Evolutionary conservation across 2,329 filamentous ascomycete species (phyloP).

Genomic region (Nothophoma quercina): DNA sequence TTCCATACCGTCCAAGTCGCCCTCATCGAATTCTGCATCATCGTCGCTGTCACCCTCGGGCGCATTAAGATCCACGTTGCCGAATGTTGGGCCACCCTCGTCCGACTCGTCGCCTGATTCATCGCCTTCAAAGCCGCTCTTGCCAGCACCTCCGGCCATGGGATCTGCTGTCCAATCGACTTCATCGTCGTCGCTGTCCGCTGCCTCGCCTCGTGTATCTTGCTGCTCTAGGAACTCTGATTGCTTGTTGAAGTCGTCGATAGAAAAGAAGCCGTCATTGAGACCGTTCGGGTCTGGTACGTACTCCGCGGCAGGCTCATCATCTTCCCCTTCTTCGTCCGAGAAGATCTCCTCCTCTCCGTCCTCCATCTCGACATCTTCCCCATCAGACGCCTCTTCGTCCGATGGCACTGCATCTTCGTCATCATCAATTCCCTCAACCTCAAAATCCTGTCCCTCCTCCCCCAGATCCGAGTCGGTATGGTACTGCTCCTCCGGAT

Average conservation of each 20-base stretch:
- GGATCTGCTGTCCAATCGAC: slow-evolving; percentile 89
- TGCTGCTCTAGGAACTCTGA: slow-evolving; percentile 88
- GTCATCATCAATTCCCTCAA: slow-evolving; percentile 42
- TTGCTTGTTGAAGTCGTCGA: slow-evolving; percentile 96
- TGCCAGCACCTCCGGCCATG: slow-evolving; percentile 51
- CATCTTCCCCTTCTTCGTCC: slow-evolving; percentile 53
- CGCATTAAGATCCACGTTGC: slow-evolving; percentile 76
- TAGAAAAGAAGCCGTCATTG: slow-evolving; percentile 97
- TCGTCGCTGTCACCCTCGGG: slow-evolving; percentile 76
- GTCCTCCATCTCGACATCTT: slow-evolving; percentile 43
- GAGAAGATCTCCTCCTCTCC: slow-evolving; percentile 44
- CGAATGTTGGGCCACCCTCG: slow-evolving; percentile 84
- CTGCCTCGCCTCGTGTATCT: slow-evolving; percentile 78
- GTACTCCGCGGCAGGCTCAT: slow-evolving; percentile 63
- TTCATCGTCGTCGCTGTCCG: slow-evolving; percentile 78
- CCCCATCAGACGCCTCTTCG: slow-evolving; percentile 40
- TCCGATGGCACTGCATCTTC: slow-evolving; percentile 37
- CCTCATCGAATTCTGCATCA: slow-evolving; percentile 64
- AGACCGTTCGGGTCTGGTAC: slow-evolving; percentile 80
- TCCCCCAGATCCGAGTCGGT: slow-evolving; percentile 39
- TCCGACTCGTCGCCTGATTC: slow-evolving; percentile 67
- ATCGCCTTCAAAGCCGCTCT: slow-evolving; percentile 48
- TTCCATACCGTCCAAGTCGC: slow-evolving; percentile 60
- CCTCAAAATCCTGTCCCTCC: slow-evolving; percentile 46
- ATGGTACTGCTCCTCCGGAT: slow-evolving; percentile 42